phyloP scores from a whole-genome alignment of 2,329 filamentous ascomycete genomes.

The Torrubiella hemipterigena region DNA sequence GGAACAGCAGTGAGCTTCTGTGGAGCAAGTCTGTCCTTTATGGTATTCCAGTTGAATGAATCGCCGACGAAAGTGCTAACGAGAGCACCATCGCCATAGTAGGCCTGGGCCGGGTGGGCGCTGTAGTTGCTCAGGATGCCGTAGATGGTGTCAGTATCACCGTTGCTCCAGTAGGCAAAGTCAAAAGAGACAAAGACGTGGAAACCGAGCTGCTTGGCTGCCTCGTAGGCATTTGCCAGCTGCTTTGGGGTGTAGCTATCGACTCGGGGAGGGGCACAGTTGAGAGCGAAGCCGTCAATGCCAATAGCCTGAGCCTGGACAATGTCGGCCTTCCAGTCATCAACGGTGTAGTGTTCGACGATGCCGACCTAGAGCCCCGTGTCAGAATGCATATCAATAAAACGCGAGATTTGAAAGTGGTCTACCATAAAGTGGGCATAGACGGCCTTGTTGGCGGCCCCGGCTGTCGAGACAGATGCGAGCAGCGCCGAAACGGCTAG shows the following conservation, averaged over 20 bases:
- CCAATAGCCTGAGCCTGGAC: conserved; percentile 10
- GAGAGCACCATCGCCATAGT: conserved; percentile 10
- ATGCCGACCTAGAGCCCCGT: conserved; percentile 9
- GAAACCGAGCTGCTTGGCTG: conserved; percentile 9
- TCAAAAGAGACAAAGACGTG: conserved; percentile 13
- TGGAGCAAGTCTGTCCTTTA: conserved; percentile 8
- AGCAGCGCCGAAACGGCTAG: background rate
- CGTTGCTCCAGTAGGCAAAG: conserved; percentile 12
- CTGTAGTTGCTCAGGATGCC: conserved; percentile 9
- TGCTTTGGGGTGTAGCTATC: conserved; percentile 11
- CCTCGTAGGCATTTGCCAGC: conserved; percentile 10
- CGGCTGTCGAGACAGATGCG: background rate
- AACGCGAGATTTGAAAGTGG: background rate
- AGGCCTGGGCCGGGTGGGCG: conserved; percentile 9
- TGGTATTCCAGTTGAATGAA: conserved; percentile 10
- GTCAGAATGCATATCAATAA: background rate
- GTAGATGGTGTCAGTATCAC: conserved; percentile 9
- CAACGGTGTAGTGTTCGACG: conserved; percentile 9
- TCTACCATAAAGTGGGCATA: conserved; percentile 7
- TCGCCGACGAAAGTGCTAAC: conserved; percentile 13
- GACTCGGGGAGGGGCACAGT: conserved; percentile 11
- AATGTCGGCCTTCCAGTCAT: conserved; percentile 11
- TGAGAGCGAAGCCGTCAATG: conserved; percentile 12
- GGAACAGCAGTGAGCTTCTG: conserved; percentile 11
- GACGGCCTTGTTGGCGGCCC: conserved; percentile 4